Percentiles rank a stretch among this genome's conserved stretches.
phyloP scores from a whole-genome alignment of 805 yeast genomes.

The Saccharomycopsis sp. region DNA sequence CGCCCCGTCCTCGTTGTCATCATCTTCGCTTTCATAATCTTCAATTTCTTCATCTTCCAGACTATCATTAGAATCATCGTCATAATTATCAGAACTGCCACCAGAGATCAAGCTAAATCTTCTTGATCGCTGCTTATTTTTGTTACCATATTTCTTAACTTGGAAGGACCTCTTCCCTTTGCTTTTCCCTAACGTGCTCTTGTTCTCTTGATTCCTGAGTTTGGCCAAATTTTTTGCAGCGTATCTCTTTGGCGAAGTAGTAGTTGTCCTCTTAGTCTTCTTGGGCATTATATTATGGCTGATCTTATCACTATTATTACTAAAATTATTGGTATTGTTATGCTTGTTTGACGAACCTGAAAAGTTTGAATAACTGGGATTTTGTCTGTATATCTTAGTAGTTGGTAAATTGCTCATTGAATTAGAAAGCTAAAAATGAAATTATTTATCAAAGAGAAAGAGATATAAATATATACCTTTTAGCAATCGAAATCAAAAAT shows the following conservation, averaged over 20 bases:
- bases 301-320: too few relatives aligned
- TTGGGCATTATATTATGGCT: neutral
- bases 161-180: neutral
- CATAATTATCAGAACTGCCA: slow-evolving; percentile 33
- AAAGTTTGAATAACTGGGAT: too few relatives aligned
- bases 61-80: slow-evolving; percentile 29
- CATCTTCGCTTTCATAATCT: slow-evolving; percentile 29
- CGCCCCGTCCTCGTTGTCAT: slow-evolving; percentile 30
- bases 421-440: too few relatives aligned
- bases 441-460: too few relatives aligned
- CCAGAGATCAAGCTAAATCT: slow-evolving; percentile 40
- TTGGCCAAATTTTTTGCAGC: neutral
- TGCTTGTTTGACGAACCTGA: too few relatives aligned
- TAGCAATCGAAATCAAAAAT: too few relatives aligned
- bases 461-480: too few relatives aligned
- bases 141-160: neutral
- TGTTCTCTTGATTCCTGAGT: neutral
- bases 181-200: neutral
- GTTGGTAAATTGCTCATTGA: too few relatives aligned
- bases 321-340: too few relatives aligned
- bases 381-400: too few relatives aligned
- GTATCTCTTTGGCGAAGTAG: neutral
- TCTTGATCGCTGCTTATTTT: slow-evolving; percentile 28
- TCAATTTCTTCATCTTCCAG: slow-evolving; percentile 33
- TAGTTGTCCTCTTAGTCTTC: neutral